Percentiles rank a stretch among this genome's conserved stretches.
These are phyloP conservation scores for Eimeria sp. DNA, from an alignment of 169 alveolate species.

Conservation along the genomic window DNA sequence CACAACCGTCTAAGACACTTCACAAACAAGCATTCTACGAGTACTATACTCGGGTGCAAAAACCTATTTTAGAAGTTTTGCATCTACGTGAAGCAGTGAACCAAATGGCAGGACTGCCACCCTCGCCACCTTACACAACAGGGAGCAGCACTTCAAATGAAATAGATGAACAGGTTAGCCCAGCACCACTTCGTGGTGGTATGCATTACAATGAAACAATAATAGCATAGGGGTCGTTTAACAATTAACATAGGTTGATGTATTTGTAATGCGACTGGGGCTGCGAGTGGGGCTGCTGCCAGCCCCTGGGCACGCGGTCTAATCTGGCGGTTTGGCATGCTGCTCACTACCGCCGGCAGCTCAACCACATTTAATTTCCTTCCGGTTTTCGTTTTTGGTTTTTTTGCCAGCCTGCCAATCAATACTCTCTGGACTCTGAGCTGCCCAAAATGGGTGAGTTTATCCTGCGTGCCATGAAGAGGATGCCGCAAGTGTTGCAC, in stretches of 20 bases:
- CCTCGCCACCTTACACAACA: background rate
- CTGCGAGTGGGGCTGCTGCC: constrained; percentile 22
- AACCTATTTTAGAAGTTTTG: background rate
- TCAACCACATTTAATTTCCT: background rate
- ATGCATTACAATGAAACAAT: background rate
- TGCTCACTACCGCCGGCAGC: background rate
- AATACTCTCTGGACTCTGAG: background rate
- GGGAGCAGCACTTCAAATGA: background rate
- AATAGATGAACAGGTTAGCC: background rate
- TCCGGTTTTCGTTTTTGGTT: background rate
- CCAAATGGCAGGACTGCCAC: background rate
- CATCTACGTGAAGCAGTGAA: background rate
- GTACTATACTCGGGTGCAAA: background rate
- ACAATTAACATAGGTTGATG: background rate
- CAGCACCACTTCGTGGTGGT: background rate
- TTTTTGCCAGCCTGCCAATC: background rate
- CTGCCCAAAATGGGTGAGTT: constrained; percentile 32
- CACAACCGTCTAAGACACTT: background rate
- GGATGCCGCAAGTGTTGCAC: background rate
- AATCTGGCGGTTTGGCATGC: background rate
- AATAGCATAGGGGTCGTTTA: no score
- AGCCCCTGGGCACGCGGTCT: background rate
- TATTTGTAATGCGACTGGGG: background rate
- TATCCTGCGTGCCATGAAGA: background rate
- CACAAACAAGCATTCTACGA: background rate